Evolutionary conservation across 2,329 filamentous ascomycete species (phyloP).

Genomic region (Dothideomycetes sp.): DNA sequence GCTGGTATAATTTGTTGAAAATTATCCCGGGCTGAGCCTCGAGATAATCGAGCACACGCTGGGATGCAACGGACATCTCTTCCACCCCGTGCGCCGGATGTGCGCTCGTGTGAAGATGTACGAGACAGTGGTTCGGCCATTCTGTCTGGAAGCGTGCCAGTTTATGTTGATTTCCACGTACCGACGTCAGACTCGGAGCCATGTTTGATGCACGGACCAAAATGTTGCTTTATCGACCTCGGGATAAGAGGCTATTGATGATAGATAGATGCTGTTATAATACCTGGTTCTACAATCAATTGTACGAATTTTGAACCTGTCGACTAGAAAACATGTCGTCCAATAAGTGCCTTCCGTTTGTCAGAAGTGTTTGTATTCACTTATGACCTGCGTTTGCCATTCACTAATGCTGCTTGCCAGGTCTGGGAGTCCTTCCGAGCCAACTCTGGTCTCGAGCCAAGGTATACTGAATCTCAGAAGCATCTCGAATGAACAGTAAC

Average conservation of each 20-base stretch:
- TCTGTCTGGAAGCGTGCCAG: background rate
- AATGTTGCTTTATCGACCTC: background rate
- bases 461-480: conserved; percentile 38
- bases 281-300: too few relatives aligned
- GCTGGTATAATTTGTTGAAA: conserved; percentile 85
- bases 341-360: conserved; percentile 7
- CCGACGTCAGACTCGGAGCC: background rate
- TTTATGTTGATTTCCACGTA: too few relatives aligned
- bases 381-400: background rate
- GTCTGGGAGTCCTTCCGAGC: conserved; percentile 77
- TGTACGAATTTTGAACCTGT: too few relatives aligned
- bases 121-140: background rate
- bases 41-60: conserved; percentile 73
- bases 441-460: conserved; percentile 79
- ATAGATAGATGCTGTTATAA: too few relatives aligned
- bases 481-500: background rate
- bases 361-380: conserved; percentile 4
- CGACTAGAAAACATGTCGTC: conserved; percentile 4
- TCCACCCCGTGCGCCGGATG: too few relatives aligned
- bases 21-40: conserved; percentile 83
- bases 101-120: background rate
- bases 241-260: background rate
- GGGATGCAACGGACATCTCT: conserved; percentile 44
- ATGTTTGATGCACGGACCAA: background rate
- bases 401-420: conserved; percentile 33